Conservation (phyloP, 345 rosid species). For the Bruguiera sexangula region DNA sequence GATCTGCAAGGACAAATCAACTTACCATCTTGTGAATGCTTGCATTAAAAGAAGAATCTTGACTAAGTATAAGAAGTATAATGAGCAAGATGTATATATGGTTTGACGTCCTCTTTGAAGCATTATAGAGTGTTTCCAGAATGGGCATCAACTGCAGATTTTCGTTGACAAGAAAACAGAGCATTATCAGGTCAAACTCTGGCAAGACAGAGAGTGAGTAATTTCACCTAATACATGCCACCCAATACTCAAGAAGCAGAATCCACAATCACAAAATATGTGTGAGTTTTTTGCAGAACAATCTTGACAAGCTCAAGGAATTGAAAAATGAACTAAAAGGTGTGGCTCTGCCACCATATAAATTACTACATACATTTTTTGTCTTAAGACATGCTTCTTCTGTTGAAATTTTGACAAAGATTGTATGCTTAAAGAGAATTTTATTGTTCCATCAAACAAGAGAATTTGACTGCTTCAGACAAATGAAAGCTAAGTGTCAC, state of each 20-base stretch:
- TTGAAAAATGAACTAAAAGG: too few relatives aligned
- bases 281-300: not conserved
- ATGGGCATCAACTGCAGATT: constrained; percentile 81
- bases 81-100: constrained; percentile 96
- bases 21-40: constrained; percentile 92
- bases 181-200: not conserved
- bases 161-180: constrained; percentile 23
- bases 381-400: too few relatives aligned
- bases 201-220: not conserved
- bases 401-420: too few relatives aligned
- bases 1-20: not conserved
- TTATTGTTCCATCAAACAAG: too few relatives aligned
- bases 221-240: not conserved
- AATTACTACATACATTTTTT: too few relatives aligned
- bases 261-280: not conserved
- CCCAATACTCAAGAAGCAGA: not conserved
- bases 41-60: constrained; percentile 92
- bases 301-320: not conserved
- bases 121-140: constrained; percentile 81
- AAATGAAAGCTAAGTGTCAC: too few relatives aligned
- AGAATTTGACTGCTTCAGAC: too few relatives aligned
- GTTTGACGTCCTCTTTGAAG: constrained; percentile 84
- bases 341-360: too few relatives aligned
- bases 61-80: constrained; percentile 95
- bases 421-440: too few relatives aligned